These are phyloP conservation scores for Pseudisothecium myosuroides DNA, from an alignment of 225 moss, liverwort and hornwort species.

Conservation along the genomic window DNA sequence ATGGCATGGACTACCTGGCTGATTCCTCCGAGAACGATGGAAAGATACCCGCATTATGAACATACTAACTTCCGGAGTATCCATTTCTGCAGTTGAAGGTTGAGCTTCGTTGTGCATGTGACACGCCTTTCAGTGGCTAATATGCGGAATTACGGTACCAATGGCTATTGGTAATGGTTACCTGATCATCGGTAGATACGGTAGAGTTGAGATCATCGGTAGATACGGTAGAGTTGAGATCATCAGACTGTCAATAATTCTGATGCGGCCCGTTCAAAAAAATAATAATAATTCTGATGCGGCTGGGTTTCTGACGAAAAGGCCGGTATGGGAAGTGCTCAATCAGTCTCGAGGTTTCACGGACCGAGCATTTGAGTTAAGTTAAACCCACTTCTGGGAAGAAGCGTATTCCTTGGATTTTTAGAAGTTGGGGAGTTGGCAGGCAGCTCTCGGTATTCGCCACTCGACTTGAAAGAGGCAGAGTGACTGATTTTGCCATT, in stretches of 20 bases:
- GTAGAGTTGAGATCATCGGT: too few species aligned
- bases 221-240: too few species aligned
- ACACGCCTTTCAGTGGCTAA: background rate
- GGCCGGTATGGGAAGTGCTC: too few species aligned
- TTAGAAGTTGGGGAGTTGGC: background rate
- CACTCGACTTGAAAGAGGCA: background rate
- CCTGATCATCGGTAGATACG: background rate
- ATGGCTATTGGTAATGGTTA: background rate
- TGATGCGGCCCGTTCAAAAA: too few species aligned
- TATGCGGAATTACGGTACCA: background rate
- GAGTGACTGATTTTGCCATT: background rate
- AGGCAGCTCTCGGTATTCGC: background rate
- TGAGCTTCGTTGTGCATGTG: background rate
- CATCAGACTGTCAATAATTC: background rate
- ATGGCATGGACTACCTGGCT: background rate
- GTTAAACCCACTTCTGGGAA: background rate
- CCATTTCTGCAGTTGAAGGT: background rate
- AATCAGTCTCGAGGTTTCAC: background rate
- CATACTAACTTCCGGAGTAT: background rate
- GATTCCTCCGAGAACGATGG: background rate
- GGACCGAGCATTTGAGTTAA: too few species aligned
- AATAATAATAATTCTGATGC: background rate
- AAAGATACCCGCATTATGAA: background rate
- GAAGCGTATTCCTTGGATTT: background rate
- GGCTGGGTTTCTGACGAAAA: too few species aligned